Evolutionary conservation across 177 flowering plant species (phyloP).

Genomic region (Vitis hybrid): DNA sequence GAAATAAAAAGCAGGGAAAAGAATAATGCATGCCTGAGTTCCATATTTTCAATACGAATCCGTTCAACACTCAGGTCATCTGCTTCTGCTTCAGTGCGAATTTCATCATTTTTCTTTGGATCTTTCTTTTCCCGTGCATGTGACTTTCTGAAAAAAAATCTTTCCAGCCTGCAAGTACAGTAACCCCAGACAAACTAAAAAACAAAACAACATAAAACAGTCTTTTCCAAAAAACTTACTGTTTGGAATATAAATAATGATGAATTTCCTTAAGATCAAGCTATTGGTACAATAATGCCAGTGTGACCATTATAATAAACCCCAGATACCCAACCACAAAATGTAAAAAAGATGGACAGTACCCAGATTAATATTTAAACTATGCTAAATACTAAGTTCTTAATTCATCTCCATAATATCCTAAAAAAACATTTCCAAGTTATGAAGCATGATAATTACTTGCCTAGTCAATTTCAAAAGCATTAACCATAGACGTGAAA

Average conservation of each 20-base stretch:
- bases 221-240: background rate
- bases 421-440: background rate
- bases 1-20: background rate
- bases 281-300: no score
- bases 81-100: constrained; percentile 35
- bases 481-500: constrained; percentile 73
- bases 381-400: background rate
- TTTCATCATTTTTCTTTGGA: constrained; percentile 70
- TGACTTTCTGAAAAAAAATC: constrained; percentile 43
- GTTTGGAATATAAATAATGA: no score
- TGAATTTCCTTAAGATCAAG: no score
- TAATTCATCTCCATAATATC: background rate
- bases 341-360: no score
- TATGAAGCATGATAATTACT: constrained; percentile 9
- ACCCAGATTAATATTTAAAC: background rate
- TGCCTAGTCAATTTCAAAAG: constrained; percentile 68
- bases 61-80: constrained; percentile 76
- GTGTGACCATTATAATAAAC: no score
- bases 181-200: constrained; percentile 5
- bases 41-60: constrained; percentile 77
- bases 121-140: constrained; percentile 33
- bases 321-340: no score
- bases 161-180: constrained; percentile 50
- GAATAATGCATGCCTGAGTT: constrained; percentile 51
- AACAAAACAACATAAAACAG: background rate